A percentile compares a stretch with the other conserved stretches of the same genome.
These are phyloP conservation scores for Metarhizium album DNA, from an alignment of 2,329 filamentous ascomycete genomes.

Conservation along the genomic window DNA sequence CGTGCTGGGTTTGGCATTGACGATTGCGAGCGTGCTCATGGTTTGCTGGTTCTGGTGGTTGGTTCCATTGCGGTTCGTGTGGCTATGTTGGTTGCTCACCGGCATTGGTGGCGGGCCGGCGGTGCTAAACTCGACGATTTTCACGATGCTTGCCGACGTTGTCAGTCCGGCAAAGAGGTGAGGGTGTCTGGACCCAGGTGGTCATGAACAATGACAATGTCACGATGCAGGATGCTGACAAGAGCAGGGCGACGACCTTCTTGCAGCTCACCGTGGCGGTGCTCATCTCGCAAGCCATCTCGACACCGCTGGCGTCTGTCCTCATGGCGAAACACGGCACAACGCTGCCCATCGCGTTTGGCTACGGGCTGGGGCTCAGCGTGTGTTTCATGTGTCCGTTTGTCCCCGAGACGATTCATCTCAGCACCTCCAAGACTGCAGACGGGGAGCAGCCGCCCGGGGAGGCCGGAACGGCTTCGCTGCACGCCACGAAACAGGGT, in stretches of 20 bases:
- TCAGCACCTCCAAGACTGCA: neutral
- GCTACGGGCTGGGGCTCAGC: neutral
- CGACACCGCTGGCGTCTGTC: neutral
- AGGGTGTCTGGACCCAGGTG: neutral
- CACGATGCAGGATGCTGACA: neutral
- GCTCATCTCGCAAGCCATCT: neutral
- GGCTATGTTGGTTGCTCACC: slow-evolving; percentile 1
- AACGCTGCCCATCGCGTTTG: neutral
- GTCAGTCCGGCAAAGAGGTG: neutral
- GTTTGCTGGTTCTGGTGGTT: slow-evolving; percentile 5
- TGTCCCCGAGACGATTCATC: neutral
- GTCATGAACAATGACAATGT: too few species aligned
- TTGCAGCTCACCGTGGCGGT: neutral
- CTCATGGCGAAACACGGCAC: neutral
- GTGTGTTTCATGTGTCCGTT: neutral
- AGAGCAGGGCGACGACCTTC: neutral
- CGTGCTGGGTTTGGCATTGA: neutral
- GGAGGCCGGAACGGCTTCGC: neutral
- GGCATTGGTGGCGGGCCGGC: neutral
- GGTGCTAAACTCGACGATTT: slow-evolving; percentile 1
- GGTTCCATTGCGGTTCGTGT: neutral
- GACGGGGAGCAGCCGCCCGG: neutral
- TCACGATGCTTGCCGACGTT: slow-evolving; percentile 1
- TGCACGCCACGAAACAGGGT: neutral
- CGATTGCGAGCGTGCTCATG: neutral